Evolutionary conservation across 1,284 basidiomycete species (phyloP).

Genomic region (Ustilago tritici): DNA sequence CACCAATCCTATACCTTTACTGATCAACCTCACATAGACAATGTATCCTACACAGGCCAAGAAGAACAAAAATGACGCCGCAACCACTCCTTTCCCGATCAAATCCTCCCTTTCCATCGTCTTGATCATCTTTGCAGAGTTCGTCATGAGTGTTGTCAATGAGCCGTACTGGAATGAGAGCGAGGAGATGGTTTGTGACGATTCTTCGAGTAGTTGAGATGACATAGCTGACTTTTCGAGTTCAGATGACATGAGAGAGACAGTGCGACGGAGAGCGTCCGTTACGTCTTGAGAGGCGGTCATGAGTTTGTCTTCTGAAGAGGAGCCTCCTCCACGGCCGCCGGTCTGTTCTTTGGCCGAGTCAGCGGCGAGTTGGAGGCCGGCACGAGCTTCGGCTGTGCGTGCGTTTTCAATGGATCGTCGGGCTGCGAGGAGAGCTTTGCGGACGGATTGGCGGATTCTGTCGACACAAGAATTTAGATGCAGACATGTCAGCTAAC

Average conservation of each 20-base stretch:
- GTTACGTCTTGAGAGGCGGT: conserved; percentile 66
- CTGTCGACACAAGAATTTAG: background rate
- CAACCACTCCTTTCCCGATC: conserved; percentile 58
- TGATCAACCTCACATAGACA: conserved; percentile 63
- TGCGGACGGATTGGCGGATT: conserved; percentile 32
- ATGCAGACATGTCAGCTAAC: background rate
- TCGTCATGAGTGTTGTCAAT: conserved; percentile 58
- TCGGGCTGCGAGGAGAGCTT: conserved; percentile 37
- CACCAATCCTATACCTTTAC: conserved; percentile 57
- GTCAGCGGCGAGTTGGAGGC: conserved; percentile 45
- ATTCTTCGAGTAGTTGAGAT: conserved; percentile 65
- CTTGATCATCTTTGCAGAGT: conserved; percentile 62
- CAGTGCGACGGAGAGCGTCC: conserved; percentile 61
- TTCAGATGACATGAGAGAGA: conserved; percentile 64
- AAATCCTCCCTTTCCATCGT: conserved; percentile 68
- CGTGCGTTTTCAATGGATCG: conserved; percentile 34
- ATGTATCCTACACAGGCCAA: conserved; percentile 62
- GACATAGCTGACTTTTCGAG: conserved; percentile 67
- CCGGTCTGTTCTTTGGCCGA: conserved; percentile 45
- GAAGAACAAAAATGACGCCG: conserved; percentile 60
- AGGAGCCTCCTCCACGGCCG: conserved; percentile 36
- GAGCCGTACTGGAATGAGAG: conserved; percentile 62
- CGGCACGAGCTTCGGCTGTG: conserved; percentile 28
- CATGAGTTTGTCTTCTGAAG: conserved; percentile 58
- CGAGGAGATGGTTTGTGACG: conserved; percentile 55